Conservation (phyloP, 495 filamentous ascomycete genomes). For the Penicillium lagena region DNA sequence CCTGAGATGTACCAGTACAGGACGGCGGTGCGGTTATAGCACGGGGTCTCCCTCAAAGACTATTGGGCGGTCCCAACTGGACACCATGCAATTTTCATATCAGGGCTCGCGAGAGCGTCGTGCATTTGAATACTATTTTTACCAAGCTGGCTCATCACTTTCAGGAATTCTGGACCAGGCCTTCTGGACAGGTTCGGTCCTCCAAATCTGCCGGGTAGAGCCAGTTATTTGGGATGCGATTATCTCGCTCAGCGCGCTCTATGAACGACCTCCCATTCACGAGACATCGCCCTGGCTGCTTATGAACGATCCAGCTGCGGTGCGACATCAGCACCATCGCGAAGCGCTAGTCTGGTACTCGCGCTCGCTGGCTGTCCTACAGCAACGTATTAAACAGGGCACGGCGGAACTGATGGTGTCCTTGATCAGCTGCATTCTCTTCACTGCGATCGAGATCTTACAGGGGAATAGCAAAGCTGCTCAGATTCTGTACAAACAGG, state of each 20-base stretch:
- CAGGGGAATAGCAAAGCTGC: constrained; percentile 41
- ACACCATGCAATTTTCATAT: background rate
- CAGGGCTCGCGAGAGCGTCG: constrained; percentile 5
- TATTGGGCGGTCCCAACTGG: background rate
- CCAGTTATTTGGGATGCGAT: constrained; percentile 18
- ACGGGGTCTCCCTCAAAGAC: background rate
- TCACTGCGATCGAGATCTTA: constrained; percentile 47
- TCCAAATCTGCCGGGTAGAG: constrained; percentile 15
- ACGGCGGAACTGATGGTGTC: constrained; percentile 28
- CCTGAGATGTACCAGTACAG: constrained; percentile 10
- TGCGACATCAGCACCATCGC: constrained; percentile 5
- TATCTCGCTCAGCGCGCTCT: constrained; percentile 14
- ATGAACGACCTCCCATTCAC: constrained; percentile 15
- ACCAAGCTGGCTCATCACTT: constrained; percentile 10
- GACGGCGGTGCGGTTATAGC: constrained; percentile 9
- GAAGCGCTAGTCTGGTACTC: constrained; percentile 34
- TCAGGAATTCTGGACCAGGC: constrained; percentile 9
- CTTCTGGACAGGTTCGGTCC: constrained; percentile 12
- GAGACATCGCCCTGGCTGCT: constrained; percentile 7
- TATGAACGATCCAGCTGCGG: constrained; percentile 9
- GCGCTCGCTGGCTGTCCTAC: constrained; percentile 34
- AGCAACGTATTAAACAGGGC: constrained; percentile 20
- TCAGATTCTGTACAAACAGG: constrained; percentile 34
- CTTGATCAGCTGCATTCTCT: constrained; percentile 44
- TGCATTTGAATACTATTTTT: constrained; percentile 16